phyloP scores from a whole-genome alignment of 768 basidiomycete genomes.

The Auriscalpium vulgare region DNA sequence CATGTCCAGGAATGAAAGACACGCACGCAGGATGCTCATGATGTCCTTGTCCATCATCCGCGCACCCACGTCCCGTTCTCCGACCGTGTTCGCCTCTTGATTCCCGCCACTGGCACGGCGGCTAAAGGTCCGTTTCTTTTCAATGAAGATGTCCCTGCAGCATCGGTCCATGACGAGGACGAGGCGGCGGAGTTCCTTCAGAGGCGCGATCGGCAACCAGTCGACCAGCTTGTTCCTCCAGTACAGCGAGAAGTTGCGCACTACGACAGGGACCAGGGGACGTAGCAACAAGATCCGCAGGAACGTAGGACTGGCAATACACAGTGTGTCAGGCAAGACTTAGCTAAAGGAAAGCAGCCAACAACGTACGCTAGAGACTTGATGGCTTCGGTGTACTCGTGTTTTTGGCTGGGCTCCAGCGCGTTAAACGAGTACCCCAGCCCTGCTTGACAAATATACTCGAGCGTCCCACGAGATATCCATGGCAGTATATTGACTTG shows the following conservation, averaged over 20 bases:
- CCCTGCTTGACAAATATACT: conserved; percentile 18
- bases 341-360: not conserved
- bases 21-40: conserved; percentile 37
- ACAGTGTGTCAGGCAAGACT: not conserved
- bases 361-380: conserved; percentile 7
- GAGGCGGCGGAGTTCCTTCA: conserved; percentile 27
- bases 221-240: conserved; percentile 17
- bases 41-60: conserved; percentile 31
- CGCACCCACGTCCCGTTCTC: conserved; percentile 9
- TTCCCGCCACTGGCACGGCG: conserved; percentile 27
- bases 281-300: conserved; percentile 1
- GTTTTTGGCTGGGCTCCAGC: conserved; percentile 1
- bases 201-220: conserved; percentile 22
- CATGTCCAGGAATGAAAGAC: not conserved
- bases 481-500: conserved; percentile 14
- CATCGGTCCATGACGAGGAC: conserved; percentile 28
- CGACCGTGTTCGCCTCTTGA: conserved; percentile 18
- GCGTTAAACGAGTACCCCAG: conserved; percentile 17
- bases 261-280: conserved; percentile 6
- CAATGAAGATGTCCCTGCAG: conserved; percentile 28
- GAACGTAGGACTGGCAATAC: conserved; percentile 3
- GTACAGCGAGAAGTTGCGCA: conserved; percentile 23
- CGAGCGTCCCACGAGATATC: conserved; percentile 15
- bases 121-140: conserved; percentile 28
- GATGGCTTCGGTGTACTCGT: conserved; percentile 14